Evolutionary conservation across 345 rosid genomes (phyloP), one percentile per base, ranked within the genome.

Genomic region (Physaria fendleri): DNA sequence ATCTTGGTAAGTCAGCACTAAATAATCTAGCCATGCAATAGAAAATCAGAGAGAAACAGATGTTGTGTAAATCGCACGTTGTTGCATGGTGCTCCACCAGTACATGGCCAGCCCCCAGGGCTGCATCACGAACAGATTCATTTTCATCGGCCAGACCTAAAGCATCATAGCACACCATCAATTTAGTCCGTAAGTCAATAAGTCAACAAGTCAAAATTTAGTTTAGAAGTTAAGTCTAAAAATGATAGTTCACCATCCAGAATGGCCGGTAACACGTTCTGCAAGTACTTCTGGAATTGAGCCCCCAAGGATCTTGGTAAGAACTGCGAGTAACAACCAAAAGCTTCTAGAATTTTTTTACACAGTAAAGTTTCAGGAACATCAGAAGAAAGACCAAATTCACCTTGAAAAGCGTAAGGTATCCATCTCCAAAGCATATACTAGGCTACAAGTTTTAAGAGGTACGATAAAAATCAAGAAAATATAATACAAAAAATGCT

Each of bases 41-140:
- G 20, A 27, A 8, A 28, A 7, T n/a, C 8, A 37, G 35, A 40
- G 39, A 22, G 46, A 34, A 63, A 43, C 13, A 64, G 20, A 40
- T 33, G 10, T 5, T 59, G 29, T 6, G 54, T 30, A 47, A 25
- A 48, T 28, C 64, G 9, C 70, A 93, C 99, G 99, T 87, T 76
- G 87, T 82, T 50, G 99, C 99, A 71, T 93, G 87, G 68, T 93
- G 99, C 81, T 93, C 97, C 29, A 93, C 99, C 69, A 93, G 74
- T 45, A 93, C 84, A 85, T 89, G 99, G 27, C 99, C 99, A 72
- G 99, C 95, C 56, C 95, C 97, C 38, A 93, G 76, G 69, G 99
- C 99, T 28, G 97, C 99, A 45, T 93, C 99, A 52, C 99, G 95
- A 29, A 93, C 99, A 64, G 99, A 89, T 75, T 93, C 99, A 72